phyloP scores from a whole-genome alignment of 257 asterid genomes.

The Nicotiana noctiflora region DNA sequence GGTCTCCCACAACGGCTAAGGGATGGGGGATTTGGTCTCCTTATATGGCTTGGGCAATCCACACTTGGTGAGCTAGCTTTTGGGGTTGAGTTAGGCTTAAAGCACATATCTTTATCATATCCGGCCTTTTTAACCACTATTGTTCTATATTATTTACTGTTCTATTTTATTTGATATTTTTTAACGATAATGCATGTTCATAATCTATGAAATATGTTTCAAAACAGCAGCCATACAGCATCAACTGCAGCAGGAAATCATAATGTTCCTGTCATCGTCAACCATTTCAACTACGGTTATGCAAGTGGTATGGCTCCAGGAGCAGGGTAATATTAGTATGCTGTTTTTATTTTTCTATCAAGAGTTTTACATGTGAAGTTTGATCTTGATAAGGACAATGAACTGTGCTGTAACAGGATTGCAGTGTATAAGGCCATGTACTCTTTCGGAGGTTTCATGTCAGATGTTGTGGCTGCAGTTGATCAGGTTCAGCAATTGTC shows the following conservation, averaged over 20 bases:
- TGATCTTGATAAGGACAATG: background rate
- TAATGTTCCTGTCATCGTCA: slow-evolving; percentile 34
- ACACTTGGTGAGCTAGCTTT: no score
- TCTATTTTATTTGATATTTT: background rate
- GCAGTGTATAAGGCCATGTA: slow-evolving; percentile 61
- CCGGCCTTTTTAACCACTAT: background rate
- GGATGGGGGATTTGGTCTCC: no score
- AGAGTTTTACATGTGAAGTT: background rate
- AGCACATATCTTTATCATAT: background rate
- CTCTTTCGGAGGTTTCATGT: slow-evolving; percentile 61
- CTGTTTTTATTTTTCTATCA: background rate
- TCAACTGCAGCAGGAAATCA: slow-evolving; percentile 74
- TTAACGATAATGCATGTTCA: background rate
- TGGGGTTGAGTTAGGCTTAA: no score
- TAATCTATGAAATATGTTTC: slow-evolving; percentile 11
- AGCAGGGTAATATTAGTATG: slow-evolving; percentile 39
- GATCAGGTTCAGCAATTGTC: slow-evolving; percentile 41
- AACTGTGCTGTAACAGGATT: slow-evolving; percentile 30
- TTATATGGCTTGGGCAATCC: no score
- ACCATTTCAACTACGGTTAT: slow-evolving; percentile 51
- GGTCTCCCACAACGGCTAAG: no score
- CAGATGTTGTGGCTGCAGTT: slow-evolving; percentile 73
- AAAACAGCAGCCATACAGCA: slow-evolving; percentile 58
- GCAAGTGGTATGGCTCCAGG: slow-evolving; percentile 89
- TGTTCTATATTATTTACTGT: background rate